Base-by-base conservation (phyloP, 1,284 basidiomycete genomes). In the Pseudozyma pruni region DNA sequence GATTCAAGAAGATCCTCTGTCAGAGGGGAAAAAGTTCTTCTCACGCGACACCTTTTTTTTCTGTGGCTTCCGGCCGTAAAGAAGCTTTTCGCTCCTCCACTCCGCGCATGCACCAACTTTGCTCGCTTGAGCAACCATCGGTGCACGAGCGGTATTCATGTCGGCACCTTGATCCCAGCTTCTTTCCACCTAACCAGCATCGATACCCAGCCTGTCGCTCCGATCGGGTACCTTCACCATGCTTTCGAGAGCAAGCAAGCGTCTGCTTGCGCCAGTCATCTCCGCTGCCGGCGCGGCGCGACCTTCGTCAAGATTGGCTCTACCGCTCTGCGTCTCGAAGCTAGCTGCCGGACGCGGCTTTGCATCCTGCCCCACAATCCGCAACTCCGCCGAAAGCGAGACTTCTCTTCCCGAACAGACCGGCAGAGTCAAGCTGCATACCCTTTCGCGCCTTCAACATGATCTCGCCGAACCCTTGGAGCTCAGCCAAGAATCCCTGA, bases 31-130 rank as follows among this genome's bases (percentile, higher is more conserved):
- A 50, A 54, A 54, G 23, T 55, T 31, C n/a, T 48, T 37, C 34
- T n/a, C 48, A 50, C 50, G 17, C 25, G 33, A 47, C 32, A 33
- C 19, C 41, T 43, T 37, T 27, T 44, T 22, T 20, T 10, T 37
- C n/a, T 17, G 17, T 4, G 1, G 19, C 33, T 56, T 50, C 41
- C 59, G 59, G 59, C 59, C 59, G 59, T 31, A 38, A 50, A 22
- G 42, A 55, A 51, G 39, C 32, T 17, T 35, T 27, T 20, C 16
- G n/a, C 3, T 20, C 37, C 17, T 41, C 31, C 23, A 45, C 47
- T 41, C 39, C 48, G 23, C 29, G 32, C 48, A 17, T 23, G 9
- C 29, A 37, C 16, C 31, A 27, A 32, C 38, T 29, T 46, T 46
- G 33, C 31, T 29, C 42, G 19, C 7, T 25, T 38, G 10, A 27